These are phyloP conservation scores for Astrocystis sublimbata DNA, from an alignment of 495 filamentous ascomycete species.

Conservation along the genomic window DNA sequence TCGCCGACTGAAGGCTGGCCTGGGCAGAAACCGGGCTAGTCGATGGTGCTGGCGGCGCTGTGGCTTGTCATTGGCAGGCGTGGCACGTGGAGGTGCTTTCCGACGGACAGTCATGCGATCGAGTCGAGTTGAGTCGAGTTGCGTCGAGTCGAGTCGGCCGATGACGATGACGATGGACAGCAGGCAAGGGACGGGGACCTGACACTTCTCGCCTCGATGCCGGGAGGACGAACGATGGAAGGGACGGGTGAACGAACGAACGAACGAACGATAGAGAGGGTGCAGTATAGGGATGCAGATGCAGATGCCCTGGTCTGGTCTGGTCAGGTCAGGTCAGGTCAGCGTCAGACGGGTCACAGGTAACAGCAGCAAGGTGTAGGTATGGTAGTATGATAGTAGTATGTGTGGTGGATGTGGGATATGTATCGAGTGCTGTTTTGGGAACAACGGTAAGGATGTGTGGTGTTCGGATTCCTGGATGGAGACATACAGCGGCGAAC, in stretches of 20 bases:
- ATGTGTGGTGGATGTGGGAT: no score
- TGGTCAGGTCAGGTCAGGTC: no score
- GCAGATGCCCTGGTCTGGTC: no score
- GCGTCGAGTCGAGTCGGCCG: no score
- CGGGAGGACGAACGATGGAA: conserved; percentile 1
- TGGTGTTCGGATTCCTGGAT: not conserved
- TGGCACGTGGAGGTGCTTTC: not conserved
- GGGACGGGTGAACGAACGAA: not conserved
- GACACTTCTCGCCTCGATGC: conserved; percentile 1
- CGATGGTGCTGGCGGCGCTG: no score
- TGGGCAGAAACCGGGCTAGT: conserved; percentile 12
- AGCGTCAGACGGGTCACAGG: no score
- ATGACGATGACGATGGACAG: not conserved
- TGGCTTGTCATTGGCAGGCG: conserved; percentile 19
- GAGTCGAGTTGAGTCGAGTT: conserved; percentile 13
- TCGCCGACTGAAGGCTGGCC: conserved; percentile 14
- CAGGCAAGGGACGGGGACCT: not conserved
- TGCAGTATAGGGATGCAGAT: not conserved
- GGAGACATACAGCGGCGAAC: conserved; percentile 6
- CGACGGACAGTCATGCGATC: conserved; percentile 11
- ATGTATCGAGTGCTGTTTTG: not conserved
- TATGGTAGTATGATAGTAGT: no score
- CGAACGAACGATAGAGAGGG: not conserved
- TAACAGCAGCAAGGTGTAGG: not conserved
- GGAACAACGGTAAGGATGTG: not conserved